Base-by-base conservation (phyloP, 257 asterid genomes). In the Thymus quinquecostatus region DNA sequence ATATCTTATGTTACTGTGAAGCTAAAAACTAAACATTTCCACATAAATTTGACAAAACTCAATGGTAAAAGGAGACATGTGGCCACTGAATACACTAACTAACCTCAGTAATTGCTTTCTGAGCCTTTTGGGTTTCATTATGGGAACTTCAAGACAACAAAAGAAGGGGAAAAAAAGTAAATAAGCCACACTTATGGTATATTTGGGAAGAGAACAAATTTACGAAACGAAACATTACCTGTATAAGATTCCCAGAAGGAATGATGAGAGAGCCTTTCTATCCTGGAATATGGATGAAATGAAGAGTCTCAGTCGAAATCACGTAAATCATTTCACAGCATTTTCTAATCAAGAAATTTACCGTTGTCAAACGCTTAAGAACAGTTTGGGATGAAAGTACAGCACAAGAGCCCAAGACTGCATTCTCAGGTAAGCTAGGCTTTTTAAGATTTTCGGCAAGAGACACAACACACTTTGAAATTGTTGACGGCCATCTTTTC, bases 101-200 rank as follows among this genome's bases (percentile, higher is more conserved):
- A 69, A 92, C 99, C 99, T 95, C 99, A 54, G 85, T 95, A 75
- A 95, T 92, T 73, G 97, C 96, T 89, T 95, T 95, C 91, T 95
- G 99, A 80, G 96, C 86, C 82, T 95, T 95, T 41, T 87, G 92
- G 57, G 99, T 83, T 81, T 92, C 99, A 63, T 88, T 89, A 79
- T 92, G 98, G 79, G 99, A 95, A 87, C 99, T 95, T 77, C 77
- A 77, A 75, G 78, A 62, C 44, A 28, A 73, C 6, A 29, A 2
- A 9, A 11, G 14, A 4, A 51, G 2, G 14, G 5, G 14, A 4
- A 49, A 73, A 54, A 65, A 73, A 68, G 64, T 58, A 53, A 70
- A 76, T 65, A 54, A 77, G 66, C 69, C 44, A 60, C 45, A 54
- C 33, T 13, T 69, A 43, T 54, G 30, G 73, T 68, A 40, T 66